phyloP scores from a whole-genome alignment of 2,329 filamentous ascomycete genomes.

The Huntiella omanensis region DNA sequence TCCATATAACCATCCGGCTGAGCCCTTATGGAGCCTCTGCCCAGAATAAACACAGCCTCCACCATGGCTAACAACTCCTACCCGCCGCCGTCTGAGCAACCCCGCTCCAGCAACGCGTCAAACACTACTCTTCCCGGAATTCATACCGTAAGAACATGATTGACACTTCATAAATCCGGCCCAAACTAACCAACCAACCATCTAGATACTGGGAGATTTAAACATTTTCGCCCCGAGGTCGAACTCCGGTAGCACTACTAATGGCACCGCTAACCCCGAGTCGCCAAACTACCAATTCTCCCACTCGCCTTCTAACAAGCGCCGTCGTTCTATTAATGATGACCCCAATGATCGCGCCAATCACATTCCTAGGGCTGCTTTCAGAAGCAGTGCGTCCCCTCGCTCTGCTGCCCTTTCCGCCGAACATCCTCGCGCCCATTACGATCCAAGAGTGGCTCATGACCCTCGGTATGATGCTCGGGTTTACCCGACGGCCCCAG shows the following conservation, averaged over 20 bases:
- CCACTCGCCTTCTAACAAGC: background rate
- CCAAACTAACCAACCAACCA: too few relatives aligned
- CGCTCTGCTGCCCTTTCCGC: background rate
- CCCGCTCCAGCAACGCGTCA: background rate
- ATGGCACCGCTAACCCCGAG: background rate
- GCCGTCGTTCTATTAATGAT: background rate
- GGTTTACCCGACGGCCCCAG: too few relatives aligned
- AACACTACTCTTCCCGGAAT: background rate
- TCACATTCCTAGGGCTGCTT: background rate
- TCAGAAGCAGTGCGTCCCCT: background rate
- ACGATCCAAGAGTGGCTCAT: too few relatives aligned
- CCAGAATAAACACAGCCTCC: background rate
- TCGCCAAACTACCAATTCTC: conserved; percentile 1
- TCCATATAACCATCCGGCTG: too few relatives aligned
- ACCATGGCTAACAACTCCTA: background rate
- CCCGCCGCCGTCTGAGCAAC: background rate
- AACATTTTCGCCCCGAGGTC: too few relatives aligned
- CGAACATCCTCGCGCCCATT: background rate
- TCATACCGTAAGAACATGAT: background rate
- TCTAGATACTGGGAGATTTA: too few relatives aligned
- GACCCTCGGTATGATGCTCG: too few relatives aligned
- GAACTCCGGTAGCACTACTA: background rate
- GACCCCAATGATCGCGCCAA: background rate
- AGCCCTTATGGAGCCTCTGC: too few relatives aligned
- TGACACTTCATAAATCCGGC: background rate